A percentile compares a stretch with the other conserved stretches of the same genome.
Evolutionary conservation across 179 eudicot species (phyloP).

Genomic region (Kewa caespitosa): DNA sequence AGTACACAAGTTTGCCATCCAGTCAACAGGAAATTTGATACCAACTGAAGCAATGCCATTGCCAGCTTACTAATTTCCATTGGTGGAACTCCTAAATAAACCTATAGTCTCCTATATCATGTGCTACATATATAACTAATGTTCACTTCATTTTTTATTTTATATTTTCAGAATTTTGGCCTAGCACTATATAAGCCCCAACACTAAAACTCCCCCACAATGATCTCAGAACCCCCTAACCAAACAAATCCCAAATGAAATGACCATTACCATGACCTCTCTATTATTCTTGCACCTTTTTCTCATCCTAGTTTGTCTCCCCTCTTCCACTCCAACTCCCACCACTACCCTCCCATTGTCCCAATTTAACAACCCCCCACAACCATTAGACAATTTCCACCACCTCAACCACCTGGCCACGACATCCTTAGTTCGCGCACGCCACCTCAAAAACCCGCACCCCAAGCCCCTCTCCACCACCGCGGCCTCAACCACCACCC

Average conservation of each 20-base stretch:
- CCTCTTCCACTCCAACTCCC: slow-evolving; percentile 6
- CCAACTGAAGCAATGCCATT: too few relatives aligned
- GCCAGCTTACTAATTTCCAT: too few relatives aligned
- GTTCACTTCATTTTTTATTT: neutral
- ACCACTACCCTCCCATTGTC: slow-evolving; percentile 19
- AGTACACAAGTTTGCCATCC: too few relatives aligned
- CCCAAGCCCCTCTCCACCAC: neutral
- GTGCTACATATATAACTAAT: too few relatives aligned
- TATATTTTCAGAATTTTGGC: neutral
- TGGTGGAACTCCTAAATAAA: too few relatives aligned
- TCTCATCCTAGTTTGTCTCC: neutral
- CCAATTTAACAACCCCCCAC: slow-evolving; percentile 6
- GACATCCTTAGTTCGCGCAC: slow-evolving; percentile 26
- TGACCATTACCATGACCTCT: slow-evolving; percentile 10
- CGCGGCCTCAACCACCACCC: slow-evolving; percentile 24
- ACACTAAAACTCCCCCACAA: neutral
- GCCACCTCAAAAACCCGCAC: slow-evolving; percentile 24
- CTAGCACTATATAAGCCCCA: neutral
- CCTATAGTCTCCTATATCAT: too few relatives aligned
- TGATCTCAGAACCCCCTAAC: neutral
- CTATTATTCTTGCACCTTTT: slow-evolving; percentile 7
- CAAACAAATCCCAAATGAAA: neutral
- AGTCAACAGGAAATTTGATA: too few relatives aligned
- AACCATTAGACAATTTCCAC: slow-evolving; percentile 14
- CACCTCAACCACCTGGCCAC: slow-evolving; percentile 39